Conservation (phyloP, 1,139 yeast species). For the Sugiyamaella sp. region DNA sequence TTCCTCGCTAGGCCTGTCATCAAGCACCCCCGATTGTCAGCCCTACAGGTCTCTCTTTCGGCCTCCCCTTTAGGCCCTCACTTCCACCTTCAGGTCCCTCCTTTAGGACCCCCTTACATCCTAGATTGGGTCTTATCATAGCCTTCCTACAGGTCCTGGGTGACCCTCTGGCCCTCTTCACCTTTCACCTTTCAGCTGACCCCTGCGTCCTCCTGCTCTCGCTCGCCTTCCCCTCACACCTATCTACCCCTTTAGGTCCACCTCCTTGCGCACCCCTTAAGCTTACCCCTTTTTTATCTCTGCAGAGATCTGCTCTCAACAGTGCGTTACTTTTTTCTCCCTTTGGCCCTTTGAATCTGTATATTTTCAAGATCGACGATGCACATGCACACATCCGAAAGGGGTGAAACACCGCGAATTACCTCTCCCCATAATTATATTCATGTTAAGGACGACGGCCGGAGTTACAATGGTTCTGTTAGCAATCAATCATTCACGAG, state of each 20-base stretch:
- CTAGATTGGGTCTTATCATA: too few relatives aligned
- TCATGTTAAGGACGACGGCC: constrained; percentile 2
- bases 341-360: constrained; percentile 9
- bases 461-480: background rate
- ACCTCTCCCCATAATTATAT: constrained; percentile 13
- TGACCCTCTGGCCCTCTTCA: background rate
- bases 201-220: background rate
- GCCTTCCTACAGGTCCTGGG: too few relatives aligned
- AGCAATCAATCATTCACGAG: background rate
- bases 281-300: constrained; percentile 1
- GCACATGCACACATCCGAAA: constrained; percentile 15
- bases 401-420: constrained; percentile 10
- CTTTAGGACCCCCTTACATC: too few relatives aligned
- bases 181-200: background rate
- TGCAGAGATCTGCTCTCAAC: background rate
- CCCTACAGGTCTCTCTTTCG: too few relatives aligned
- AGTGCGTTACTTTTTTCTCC: background rate
- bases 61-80: too few relatives aligned
- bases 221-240: too few relatives aligned
- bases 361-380: constrained; percentile 17
- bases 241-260: background rate
- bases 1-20: background rate
- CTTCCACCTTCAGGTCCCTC: too few relatives aligned
- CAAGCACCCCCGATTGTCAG: too few relatives aligned
- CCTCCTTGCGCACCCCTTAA: too few relatives aligned